Base-by-base conservation (phyloP, 1,139 yeast genomes). In the Saccharomyces hybrid region DNA sequence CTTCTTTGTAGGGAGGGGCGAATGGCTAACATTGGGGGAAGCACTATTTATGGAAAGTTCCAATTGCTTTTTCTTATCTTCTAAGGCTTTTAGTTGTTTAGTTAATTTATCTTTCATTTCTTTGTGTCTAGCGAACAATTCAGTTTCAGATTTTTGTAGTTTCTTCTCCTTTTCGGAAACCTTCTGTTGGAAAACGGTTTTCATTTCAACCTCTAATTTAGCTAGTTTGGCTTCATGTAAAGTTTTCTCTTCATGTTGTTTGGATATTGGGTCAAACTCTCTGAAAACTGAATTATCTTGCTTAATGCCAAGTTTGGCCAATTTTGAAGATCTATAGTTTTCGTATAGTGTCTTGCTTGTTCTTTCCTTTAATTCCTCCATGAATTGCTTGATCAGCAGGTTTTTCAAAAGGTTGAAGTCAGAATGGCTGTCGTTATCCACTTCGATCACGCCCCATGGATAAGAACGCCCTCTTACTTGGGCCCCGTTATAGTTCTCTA, bases 381-480 rank as follows among this genome's bases (percentile, higher is more conserved):
- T 78, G 73, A 86, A 93, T 72, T 86, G 88, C 76, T 96, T 84
- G 61, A 95, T 80, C 69, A 95, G 80, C 70, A 95, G 78, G 72
- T 91, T 96, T 66, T 97, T 88, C 69, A 95, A 82, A 72, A 84
- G 84, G 64, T 87, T 84, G 71, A 95, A 95, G 74, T 95, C 99
- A 70, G 93, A 88, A 71, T 95, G 98, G 53, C 83, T 83, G 73
- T 89, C 95, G 71, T 93, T 93, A 71, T 91, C 98, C 61, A 95
- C 95, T 73, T 93, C 98, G 68, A 93, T 87, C 26, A 87, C 78
- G 61, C 99, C 99, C 99, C 99, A 95, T 59, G 99, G 99, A 72
- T 95, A 95, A 62, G 80, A 76, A 75, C 99, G 88, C 61, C 97
- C 98, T 70, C 98, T 85, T 50, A 90, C 96, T 47, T 75, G 69